Base-by-base conservation (phyloP, 2,329 filamentous ascomycete species). In the Nannizziopsis barbatae region DNA sequence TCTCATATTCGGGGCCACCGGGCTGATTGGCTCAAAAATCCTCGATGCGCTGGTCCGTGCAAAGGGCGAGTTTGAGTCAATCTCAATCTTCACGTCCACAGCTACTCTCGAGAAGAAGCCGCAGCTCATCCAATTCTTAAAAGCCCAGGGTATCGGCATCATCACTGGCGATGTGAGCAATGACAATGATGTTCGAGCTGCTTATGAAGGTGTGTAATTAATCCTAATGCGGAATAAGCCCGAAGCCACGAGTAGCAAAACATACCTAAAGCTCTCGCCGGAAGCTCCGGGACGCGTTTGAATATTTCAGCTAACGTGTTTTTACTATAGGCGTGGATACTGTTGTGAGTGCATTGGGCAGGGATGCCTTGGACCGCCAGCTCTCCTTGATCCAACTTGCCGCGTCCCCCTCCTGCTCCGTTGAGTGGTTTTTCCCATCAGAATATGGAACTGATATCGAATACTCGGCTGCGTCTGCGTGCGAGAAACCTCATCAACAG, bases 361-460 rank as follows among this genome's bases (percentile, higher is more conserved):
- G 82, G 44, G 72, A 71, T n/a, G 77, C 74, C 0, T 75, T 86
- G 12, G 69, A 73, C 17, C 63, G 72, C 7, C 82, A 86, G 57
- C 75, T 80, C 49, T 65, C 73, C 2, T 71, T 85, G n/a, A 73
- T 86, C 45, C 67, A 67, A 38, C 67, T 81, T 18, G 80, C 81
- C 10, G 75, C 77, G 35, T 40, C 35, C 12, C 62, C 70, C 46
- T 72, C 72, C 0, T 61, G 66, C 1, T 71, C 64, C 18, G 74
- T 84, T 30, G 72, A 74, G 53, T 76, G 76, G 69, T 83, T 85
- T 66, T 75, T 82, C 53, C 80, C 81, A 0, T 81, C 77, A 6
- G 81, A 84, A 60, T 84, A 80, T 58, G 78, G 77, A 49, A 83
- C 77, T 1, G 81, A 80, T 57, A 75, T 80, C 41, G 80, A 80